Percentiles rank a stretch among this genome's conserved stretches.
These are phyloP conservation scores for Mortierella sp. DNA, from an alignment of 371 early-diverging fungal species.

Conservation along the genomic window DNA sequence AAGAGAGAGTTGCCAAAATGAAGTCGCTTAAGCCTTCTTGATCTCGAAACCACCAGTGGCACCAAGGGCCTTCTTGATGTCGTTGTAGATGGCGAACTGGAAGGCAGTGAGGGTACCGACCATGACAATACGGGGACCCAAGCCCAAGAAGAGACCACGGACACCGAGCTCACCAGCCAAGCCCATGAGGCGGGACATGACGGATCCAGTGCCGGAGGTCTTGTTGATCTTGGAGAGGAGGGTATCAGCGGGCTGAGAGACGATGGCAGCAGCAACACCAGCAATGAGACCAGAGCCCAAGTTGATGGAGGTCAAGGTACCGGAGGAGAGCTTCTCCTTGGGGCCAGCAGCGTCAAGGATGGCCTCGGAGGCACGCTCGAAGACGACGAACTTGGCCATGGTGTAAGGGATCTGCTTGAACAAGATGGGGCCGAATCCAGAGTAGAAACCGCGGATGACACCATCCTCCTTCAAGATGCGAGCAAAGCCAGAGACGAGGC, in stretches of 20 bases:
- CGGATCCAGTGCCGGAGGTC: constrained; percentile 66
- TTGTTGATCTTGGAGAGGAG: constrained; percentile 92
- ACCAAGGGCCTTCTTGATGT: constrained; percentile 78
- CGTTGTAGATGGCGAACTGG: constrained; percentile 71
- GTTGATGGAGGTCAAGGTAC: constrained; percentile 79
- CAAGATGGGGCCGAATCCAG: constrained; percentile 80
- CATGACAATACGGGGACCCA: constrained; percentile 81
- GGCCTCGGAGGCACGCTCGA: constrained; percentile 76
- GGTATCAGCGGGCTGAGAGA: constrained; percentile 98
- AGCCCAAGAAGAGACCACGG: constrained; percentile 73
- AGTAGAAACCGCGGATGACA: constrained; percentile 78
- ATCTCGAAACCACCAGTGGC: constrained; percentile 75
- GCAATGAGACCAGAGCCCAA: constrained; percentile 93
- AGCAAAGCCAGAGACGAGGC: constrained; percentile 71
- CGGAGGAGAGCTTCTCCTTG: constrained; percentile 68
- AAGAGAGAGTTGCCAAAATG: neutral
- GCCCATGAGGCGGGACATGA: constrained; percentile 65
- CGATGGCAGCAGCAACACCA: constrained; percentile 92
- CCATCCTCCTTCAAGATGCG: constrained; percentile 76
- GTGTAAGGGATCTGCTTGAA: constrained; percentile 90
- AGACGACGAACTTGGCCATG: constrained; percentile 95
- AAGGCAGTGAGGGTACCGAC: constrained; percentile 78
- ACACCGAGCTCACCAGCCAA: constrained; percentile 72
- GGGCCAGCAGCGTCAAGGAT: constrained; percentile 64
- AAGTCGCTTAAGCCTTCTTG: constrained; percentile 38